A percentile compares a stretch with the other conserved stretches of the same genome.
These are phyloP conservation scores for Yarrowia galli DNA, from an alignment of 1,139 yeast species.

Conservation along the genomic window DNA sequence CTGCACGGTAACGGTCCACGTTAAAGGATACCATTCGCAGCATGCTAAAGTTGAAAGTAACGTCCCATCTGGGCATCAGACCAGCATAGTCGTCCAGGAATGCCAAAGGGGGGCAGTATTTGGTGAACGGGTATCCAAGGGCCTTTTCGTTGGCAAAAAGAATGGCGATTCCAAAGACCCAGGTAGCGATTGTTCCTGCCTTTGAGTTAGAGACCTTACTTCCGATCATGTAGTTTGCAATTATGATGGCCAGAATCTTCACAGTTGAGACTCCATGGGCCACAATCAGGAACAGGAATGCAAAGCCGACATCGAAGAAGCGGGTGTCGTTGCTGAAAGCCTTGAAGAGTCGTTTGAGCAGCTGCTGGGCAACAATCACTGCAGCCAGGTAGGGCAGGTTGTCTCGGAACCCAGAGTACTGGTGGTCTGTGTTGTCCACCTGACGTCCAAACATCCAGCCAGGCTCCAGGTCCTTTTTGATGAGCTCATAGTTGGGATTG, in stretches of 20 bases:
- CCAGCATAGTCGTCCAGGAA: conserved; percentile 64
- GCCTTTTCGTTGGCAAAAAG: conserved; percentile 78
- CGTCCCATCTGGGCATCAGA: conserved; percentile 91
- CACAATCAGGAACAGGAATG: conserved; percentile 69
- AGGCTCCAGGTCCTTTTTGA: conserved; percentile 74
- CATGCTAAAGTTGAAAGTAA: conserved; percentile 87
- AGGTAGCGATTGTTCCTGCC: conserved; percentile 54
- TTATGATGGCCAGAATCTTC: conserved; percentile 65
- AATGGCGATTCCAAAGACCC: conserved; percentile 80
- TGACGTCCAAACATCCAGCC: conserved; percentile 53
- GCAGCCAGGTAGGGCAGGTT: conserved; percentile 69
- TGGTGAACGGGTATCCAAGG: conserved; percentile 62
- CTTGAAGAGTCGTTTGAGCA: conserved; percentile 54
- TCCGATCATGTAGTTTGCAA: conserved; percentile 60
- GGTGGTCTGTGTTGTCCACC: conserved; percentile 81
- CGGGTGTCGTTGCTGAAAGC: conserved; percentile 52
- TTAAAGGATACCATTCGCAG: conserved; percentile 84
- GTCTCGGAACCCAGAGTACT: conserved; percentile 85
- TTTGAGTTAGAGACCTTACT: conserved; percentile 39
- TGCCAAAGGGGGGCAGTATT: conserved; percentile 51
- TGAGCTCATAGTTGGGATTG: conserved; percentile 76
- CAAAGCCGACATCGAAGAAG: conserved; percentile 74
- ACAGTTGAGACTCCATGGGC: conserved; percentile 81
- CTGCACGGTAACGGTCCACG: conserved; percentile 63
- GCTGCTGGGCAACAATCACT: conserved; percentile 62